phyloP scores from a whole-genome alignment of 139 green algal genomes.

The Volvox africanus region DNA sequence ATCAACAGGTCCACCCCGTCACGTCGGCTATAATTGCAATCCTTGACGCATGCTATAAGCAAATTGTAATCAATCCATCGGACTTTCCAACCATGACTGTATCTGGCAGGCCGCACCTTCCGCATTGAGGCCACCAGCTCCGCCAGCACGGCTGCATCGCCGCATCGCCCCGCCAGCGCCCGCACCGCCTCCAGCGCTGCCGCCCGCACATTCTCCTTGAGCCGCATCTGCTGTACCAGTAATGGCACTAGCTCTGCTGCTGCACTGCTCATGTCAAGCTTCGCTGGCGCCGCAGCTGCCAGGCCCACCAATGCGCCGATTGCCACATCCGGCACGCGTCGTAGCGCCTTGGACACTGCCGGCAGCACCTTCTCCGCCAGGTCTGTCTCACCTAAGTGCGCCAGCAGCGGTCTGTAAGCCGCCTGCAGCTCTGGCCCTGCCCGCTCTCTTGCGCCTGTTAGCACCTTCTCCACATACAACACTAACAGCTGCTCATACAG shows the following conservation, averaged over 20 bases:
- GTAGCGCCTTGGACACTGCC: constrained; percentile 67
- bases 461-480: constrained; percentile 45
- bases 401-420: constrained; percentile 68
- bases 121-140: constrained; percentile 53
- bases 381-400: constrained; percentile 56
- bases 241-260: constrained; percentile 68
- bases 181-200: constrained; percentile 59
- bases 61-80: no score
- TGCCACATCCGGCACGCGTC: constrained; percentile 80
- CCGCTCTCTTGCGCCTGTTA: not conserved
- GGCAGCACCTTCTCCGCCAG: constrained; percentile 74
- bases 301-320: constrained; percentile 60
- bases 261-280: constrained; percentile 61
- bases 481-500: constrained; percentile 30
- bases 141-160: constrained; percentile 51
- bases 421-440: not conserved
- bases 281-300: constrained; percentile 44
- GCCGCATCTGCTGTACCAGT: constrained; percentile 66
- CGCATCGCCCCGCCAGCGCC: constrained; percentile 57
- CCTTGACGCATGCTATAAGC: no score
- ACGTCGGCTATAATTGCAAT: no score
- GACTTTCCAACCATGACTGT: no score
- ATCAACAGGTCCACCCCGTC: no score
- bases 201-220: constrained; percentile 54
- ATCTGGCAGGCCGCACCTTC: constrained; percentile 14